phyloP scores from a whole-genome alignment of 2,329 filamentous ascomycete species.

The Penicillium sp. region DNA sequence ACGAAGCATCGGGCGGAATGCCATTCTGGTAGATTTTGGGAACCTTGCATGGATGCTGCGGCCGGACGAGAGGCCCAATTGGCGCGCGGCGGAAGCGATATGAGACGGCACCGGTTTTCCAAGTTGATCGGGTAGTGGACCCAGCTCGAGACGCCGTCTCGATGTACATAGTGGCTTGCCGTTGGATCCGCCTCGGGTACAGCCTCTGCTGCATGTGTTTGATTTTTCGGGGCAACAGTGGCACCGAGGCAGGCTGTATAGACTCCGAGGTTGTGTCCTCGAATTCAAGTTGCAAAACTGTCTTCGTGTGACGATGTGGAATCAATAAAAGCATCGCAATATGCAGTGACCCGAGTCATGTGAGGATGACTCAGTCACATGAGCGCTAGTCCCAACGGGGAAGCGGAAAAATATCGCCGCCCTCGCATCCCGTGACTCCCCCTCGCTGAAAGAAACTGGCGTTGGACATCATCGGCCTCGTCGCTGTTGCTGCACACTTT shows the following conservation, averaged over 20 bases:
- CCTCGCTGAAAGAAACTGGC: slow-evolving; percentile 7
- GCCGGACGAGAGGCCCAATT: too few species aligned
- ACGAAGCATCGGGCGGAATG: background rate
- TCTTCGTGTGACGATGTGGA: too few species aligned
- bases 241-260: background rate
- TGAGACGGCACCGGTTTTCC: slow-evolving; percentile 6
- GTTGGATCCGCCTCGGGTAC: slow-evolving; percentile 9
- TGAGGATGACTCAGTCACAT: slow-evolving; percentile 5
- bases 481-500: background rate
- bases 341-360: slow-evolving; percentile 6
- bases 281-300: too few species aligned
- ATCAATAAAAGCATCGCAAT: too few species aligned
- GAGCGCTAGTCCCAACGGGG: slow-evolving; percentile 21
- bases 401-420: slow-evolving; percentile 14
- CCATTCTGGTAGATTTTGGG: background rate
- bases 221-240: background rate
- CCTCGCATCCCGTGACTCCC: slow-evolving; percentile 24
- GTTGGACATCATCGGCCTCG: background rate
- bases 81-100: slow-evolving; percentile 1
- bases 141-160: slow-evolving; percentile 9
- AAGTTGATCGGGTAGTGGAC: slow-evolving; percentile 18
- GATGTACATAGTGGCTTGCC: slow-evolving; percentile 9
- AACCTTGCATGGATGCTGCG: too few species aligned
- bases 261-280: slow-evolving; percentile 8
- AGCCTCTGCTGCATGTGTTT: background rate